Percentiles rank a stretch among this genome's conserved stretches.
Evolutionary conservation across 1,139 yeast species (phyloP).

Genomic region (Sugiyamaella grinbergsii): DNA sequence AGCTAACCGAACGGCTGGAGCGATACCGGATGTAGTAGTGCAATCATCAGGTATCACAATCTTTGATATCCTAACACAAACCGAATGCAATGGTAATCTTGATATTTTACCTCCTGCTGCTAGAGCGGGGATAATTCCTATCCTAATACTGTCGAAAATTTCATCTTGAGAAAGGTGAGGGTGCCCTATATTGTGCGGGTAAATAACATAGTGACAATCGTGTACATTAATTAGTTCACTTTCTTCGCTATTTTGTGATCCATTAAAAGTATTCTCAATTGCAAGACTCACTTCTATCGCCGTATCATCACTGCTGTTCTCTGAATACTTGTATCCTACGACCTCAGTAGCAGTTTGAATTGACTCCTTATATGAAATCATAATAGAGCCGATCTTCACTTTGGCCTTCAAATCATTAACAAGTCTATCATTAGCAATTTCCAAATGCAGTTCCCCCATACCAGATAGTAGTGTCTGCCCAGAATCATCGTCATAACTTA

Average conservation of each 20-base stretch:
- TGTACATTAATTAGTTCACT: slow-evolving; percentile 29
- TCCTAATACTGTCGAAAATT: slow-evolving; percentile 40
- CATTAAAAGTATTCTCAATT: slow-evolving; percentile 57
- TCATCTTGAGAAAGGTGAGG: slow-evolving; percentile 25
- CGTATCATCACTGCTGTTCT: slow-evolving; percentile 28
- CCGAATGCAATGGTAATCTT: slow-evolving; percentile 66
- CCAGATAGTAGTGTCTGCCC: slow-evolving; percentile 90
- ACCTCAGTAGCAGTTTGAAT: slow-evolving; percentile 35
- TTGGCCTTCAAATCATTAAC: slow-evolving; percentile 79
- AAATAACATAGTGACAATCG: slow-evolving; percentile 48
- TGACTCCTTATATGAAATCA: slow-evolving; percentile 90
- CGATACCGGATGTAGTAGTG: slow-evolving; percentile 46
- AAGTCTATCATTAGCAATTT: slow-evolving; percentile 78
- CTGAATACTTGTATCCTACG: slow-evolving; percentile 33
- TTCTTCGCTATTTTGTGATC: slow-evolving; percentile 37
- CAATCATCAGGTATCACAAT: slow-evolving; percentile 62
- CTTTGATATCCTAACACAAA: slow-evolving; percentile 52
- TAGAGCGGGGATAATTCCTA: slow-evolving; percentile 61
- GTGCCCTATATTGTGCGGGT: slow-evolving; percentile 31
- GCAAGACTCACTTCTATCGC: slow-evolving; percentile 45
- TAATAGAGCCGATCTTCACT: slow-evolving; percentile 76
- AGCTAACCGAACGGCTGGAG: slow-evolving; percentile 51
- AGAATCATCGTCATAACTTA: slow-evolving; percentile 74
- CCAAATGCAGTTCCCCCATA: slow-evolving; percentile 94
- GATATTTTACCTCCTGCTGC: slow-evolving; percentile 75